Evolutionary conservation across 441 rosid species (phyloP), one percentile per base, ranked within the genome.

Genomic region (Brassica hybrid): DNA sequence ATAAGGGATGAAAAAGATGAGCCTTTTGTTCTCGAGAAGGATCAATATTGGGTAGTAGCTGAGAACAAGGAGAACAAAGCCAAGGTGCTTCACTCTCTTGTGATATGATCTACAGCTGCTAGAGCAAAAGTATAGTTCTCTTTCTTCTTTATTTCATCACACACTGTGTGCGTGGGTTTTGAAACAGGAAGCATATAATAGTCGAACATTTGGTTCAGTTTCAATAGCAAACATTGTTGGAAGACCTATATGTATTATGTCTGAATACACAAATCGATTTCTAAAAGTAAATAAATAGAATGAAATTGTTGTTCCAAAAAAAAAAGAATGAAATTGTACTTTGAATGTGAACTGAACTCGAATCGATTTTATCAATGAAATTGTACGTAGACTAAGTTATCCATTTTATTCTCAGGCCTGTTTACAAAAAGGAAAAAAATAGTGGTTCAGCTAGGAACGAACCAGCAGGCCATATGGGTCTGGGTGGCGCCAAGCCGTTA

Each of bases 31-130:
- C 91, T 96, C 32, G 88, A 89, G 9, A 85, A 83, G 77, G 91
- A 91, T 75, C 87, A 91, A 59, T 96, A 97, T 69, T 94, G 99
- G 99, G 92, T 96, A 36, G 62, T 89, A 83, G 96, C 92, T 74
- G 97, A 92, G 82, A 91, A 96, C 76, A 88, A 88, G 30, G 85
- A 84, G 57, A 66, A 90, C 84, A 88, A 86, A 81, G 87, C 94
- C 73, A 85, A 96, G 97, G 99, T 95, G 87, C 52, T 25, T 36
- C 43, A 63, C 14, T 56, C 82, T 34, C 34, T 57, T 38, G 74
- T 14, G 18, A 76, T 54, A 21, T 21, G 23, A 21, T 21, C 23
- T 21, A 21, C 23, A 21, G 21, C 56, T 70, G 23, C 17, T 34
- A 21, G 32, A 65, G 5, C 10, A 17, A 14, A 62, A 30, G 13